phyloP scores from a whole-genome alignment of 164 flowering plant species.

The Umbellularia californica region DNA sequence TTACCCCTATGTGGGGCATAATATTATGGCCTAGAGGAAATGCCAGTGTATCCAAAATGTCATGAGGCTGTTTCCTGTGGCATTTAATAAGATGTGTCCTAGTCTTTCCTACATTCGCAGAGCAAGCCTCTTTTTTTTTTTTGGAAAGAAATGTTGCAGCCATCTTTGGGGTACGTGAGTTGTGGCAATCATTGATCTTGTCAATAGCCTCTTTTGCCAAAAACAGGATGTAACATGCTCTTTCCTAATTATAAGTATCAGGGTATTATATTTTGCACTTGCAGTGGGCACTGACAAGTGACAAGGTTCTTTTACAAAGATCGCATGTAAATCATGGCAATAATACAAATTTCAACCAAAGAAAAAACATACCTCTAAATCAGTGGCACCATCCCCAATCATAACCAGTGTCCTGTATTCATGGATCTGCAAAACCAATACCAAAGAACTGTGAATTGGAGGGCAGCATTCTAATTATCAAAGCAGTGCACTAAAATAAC shows the following conservation, averaged over 20 bases:
- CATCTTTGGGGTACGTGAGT: background rate
- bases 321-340: background rate
- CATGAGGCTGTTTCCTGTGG: background rate
- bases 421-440: conserved; percentile 44
- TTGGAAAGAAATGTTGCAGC: background rate
- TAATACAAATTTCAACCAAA: conserved; percentile 2
- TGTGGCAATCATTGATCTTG: background rate
- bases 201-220: background rate
- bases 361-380: conserved; percentile 68
- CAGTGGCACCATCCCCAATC: conserved; percentile 99
- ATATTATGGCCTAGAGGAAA: background rate
- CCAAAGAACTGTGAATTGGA: conserved; percentile 4
- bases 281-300: background rate
- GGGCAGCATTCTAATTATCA: background rate
- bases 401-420: conserved; percentile 72
- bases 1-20: background rate
- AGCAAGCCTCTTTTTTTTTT: background rate
- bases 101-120: background rate
- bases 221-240: background rate
- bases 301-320: background rate
- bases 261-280: background rate
- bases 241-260: background rate
- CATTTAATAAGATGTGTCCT: background rate
- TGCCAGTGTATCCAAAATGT: background rate
- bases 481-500: background rate